Conservation (phyloP, 495 filamentous ascomycete species). For the Tuber calosporum region DNA sequence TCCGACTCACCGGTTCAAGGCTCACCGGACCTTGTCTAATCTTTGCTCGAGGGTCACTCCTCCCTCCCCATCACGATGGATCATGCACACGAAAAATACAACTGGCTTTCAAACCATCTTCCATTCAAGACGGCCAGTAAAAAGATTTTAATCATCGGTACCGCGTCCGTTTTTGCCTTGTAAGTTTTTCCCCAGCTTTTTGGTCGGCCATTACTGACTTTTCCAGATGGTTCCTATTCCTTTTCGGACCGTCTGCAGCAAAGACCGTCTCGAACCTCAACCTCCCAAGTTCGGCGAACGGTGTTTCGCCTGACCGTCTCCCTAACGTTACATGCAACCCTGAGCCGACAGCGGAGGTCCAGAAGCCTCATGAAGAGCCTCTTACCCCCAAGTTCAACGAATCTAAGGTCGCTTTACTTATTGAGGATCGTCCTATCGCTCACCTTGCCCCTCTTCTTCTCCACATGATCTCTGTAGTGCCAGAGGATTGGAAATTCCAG, state of each 20-base stretch:
- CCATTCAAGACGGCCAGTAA: background rate
- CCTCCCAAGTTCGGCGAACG: background rate
- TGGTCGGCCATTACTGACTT: background rate
- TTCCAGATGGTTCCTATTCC: constrained; percentile 13
- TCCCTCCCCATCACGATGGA: constrained; percentile 5
- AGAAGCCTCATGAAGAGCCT: constrained; percentile 1
- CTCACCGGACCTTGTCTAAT: background rate
- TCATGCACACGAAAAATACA: background rate
- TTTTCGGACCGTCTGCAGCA: constrained; percentile 7
- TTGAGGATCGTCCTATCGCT: constrained; percentile 47
- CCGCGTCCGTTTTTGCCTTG: background rate
- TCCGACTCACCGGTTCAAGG: background rate
- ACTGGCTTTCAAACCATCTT: background rate
- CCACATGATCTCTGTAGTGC: constrained; percentile 50
- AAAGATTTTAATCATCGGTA: constrained; percentile 4
- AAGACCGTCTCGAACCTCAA: background rate
- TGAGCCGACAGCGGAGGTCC: constrained; percentile 2
- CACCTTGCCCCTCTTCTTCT: constrained; percentile 48
- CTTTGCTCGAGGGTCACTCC: background rate
- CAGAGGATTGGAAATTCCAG: constrained; percentile 51
- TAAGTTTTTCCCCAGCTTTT: background rate
- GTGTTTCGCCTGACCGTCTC: background rate
- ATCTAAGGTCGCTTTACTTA: constrained; percentile 49
- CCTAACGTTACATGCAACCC: background rate
- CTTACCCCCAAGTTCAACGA: constrained; percentile 44